phyloP scores from a whole-genome alignment of 78 protist species.

The Paratrimastix pyriformis region DNA sequence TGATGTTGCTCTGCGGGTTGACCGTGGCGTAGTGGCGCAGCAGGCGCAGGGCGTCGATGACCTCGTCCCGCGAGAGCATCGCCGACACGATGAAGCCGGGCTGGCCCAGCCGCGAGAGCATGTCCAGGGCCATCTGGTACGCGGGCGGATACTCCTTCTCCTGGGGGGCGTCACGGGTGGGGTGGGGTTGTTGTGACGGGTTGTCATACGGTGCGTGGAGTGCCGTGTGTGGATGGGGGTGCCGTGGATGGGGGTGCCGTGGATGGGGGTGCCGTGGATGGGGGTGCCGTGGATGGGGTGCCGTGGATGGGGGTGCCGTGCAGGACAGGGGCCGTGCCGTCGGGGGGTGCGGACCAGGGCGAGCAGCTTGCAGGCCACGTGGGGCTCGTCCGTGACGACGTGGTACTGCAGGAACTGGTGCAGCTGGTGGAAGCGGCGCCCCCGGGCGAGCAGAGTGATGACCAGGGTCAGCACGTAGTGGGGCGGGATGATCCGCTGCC shows the following conservation, averaged over 20 bases:
- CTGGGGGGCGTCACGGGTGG: too few species aligned
- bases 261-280: too few species aligned
- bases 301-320: too few species aligned
- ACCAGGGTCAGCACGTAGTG: neutral
- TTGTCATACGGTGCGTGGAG: too few species aligned
- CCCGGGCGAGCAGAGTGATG: constrained; percentile 5
- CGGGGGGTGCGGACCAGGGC: neutral
- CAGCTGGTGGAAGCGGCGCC: constrained; percentile 13
- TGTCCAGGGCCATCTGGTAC: constrained; percentile 34
- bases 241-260: too few species aligned
- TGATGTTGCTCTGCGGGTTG: too few species aligned
- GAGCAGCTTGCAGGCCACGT: constrained; percentile 26
- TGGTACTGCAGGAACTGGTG: constrained; percentile 36
- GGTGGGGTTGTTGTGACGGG: too few species aligned
- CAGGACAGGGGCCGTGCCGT: too few species aligned
- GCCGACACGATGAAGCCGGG: neutral
- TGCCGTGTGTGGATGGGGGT: too few species aligned
- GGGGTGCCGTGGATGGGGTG: too few species aligned
- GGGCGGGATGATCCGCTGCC: neutral
- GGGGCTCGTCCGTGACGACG: constrained; percentile 21
- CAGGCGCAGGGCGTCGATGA: constrained; percentile 5
- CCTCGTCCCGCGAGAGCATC: neutral
- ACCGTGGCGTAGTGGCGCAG: constrained; percentile 1
- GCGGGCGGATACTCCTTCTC: constrained; percentile 40
- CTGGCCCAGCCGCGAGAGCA: constrained; percentile 21